These are phyloP conservation scores for Jatropha podagrica DNA, from an alignment of 441 rosid genomes.

Conservation along the genomic window DNA sequence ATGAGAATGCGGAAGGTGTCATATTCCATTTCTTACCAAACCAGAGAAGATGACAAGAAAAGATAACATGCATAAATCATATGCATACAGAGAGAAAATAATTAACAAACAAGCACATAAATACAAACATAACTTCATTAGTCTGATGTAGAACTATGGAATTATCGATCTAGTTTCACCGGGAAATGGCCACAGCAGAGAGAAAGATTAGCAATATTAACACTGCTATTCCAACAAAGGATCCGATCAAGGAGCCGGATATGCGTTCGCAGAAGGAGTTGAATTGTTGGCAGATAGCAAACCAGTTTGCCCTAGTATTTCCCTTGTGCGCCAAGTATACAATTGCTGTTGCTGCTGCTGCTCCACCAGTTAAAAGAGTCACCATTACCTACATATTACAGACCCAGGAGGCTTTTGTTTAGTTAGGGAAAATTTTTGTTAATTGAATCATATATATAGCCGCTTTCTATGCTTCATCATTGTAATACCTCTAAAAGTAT, in stretches of 20 bases:
- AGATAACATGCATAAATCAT: background rate
- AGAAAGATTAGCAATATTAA: slow-evolving; percentile 31
- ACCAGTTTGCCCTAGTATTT: slow-evolving; percentile 40
- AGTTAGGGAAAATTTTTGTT: background rate
- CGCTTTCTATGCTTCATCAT: no score
- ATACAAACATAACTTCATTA: background rate
- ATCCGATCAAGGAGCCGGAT: slow-evolving; percentile 39
- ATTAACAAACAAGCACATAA: background rate
- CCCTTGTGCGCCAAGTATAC: slow-evolving; percentile 48
- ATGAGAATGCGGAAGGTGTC: background rate
- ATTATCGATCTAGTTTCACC: slow-evolving; percentile 17
- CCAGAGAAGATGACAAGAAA: background rate
- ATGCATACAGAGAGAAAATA: background rate
- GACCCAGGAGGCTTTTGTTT: background rate
- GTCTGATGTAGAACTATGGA: background rate
- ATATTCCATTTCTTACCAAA: background rate
- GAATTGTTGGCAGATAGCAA: slow-evolving; percentile 46
- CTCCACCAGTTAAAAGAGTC: slow-evolving; percentile 39
- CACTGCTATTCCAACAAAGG: slow-evolving; percentile 31
- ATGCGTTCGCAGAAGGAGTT: slow-evolving; percentile 40
- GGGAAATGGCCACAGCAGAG: slow-evolving; percentile 33
- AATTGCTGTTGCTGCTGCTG: slow-evolving; percentile 42
- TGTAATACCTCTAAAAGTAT: no score
- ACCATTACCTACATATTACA: slow-evolving; percentile 29
- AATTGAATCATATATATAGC: background rate